A percentile compares a stretch with the other conserved stretches of the same genome.
These are phyloP conservation scores for Botrytis porri DNA, from an alignment of 2,329 filamentous ascomycete genomes.

Conservation along the genomic window DNA sequence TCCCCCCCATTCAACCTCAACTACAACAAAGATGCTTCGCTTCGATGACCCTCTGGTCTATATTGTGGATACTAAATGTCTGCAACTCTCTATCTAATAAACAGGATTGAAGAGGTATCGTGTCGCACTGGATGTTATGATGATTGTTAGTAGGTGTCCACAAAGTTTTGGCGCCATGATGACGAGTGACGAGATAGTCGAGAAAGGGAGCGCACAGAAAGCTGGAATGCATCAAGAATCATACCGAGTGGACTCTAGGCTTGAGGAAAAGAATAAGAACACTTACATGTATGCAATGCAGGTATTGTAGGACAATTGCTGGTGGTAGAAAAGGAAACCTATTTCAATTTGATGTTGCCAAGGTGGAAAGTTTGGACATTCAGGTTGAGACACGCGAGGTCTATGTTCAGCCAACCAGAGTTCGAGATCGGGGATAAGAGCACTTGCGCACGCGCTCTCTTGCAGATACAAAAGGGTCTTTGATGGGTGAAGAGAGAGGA, in stretches of 20 bases:
- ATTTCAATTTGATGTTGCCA: constrained; percentile 29
- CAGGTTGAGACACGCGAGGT: constrained; percentile 18
- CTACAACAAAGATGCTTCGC: constrained; percentile 26
- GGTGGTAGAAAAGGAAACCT: constrained; percentile 21
- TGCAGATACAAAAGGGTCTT: constrained; percentile 13
- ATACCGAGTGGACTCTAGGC: not conserved
- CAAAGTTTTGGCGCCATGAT: constrained; percentile 27
- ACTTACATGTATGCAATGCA: constrained; percentile 28
- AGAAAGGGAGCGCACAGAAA: constrained; percentile 17
- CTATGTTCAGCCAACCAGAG: constrained; percentile 5
- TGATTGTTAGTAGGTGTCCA: constrained; percentile 29
- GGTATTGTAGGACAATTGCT: constrained; percentile 26
- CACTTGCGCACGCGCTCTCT: constrained; percentile 15
- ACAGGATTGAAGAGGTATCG: not conserved
- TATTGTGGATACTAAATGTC: not conserved
- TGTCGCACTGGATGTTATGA: constrained; percentile 24
- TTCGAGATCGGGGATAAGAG: constrained; percentile 12
- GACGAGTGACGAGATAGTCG: not conserved
- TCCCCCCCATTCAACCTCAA: constrained; percentile 22
- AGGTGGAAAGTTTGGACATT: constrained; percentile 33
- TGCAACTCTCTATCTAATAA: not conserved
- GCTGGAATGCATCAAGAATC: constrained; percentile 6
- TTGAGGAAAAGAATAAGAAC: constrained; percentile 16
- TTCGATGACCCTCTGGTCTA: constrained; percentile 18
- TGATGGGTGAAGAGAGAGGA: not conserved